A percentile compares a stretch with the other conserved stretches of the same genome.
These are phyloP conservation scores for Apocynum venetum DNA, from an alignment of 257 asterid genomes.

Conservation along the genomic window DNA sequence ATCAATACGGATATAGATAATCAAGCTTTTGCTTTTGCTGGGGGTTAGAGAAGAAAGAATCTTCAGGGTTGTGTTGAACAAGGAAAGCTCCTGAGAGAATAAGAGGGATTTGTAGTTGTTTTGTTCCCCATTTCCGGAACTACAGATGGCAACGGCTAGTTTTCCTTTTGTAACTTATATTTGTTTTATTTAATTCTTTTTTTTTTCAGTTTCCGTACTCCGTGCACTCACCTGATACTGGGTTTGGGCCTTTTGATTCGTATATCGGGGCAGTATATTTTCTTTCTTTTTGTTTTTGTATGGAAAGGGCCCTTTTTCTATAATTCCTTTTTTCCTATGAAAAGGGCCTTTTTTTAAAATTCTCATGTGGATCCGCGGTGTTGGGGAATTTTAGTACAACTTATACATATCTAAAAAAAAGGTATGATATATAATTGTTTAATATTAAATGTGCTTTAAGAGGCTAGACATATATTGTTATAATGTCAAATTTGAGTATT, in stretches of 20 bases:
- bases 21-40: not conserved
- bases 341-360: not conserved
- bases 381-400: not conserved
- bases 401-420: no score
- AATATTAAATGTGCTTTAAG: no score
- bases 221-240: conserved; percentile 20
- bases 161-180: not conserved
- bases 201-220: conserved; percentile 30
- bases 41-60: not conserved
- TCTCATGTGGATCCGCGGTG: not conserved
- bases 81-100: conserved; percentile 5
- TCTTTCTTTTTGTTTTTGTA: not conserved
- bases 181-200: conserved; percentile 11
- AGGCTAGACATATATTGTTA: no score
- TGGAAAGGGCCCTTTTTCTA: not conserved
- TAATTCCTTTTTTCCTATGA: no score
- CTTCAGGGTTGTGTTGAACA: not conserved
- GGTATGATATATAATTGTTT: no score
- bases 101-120: not conserved
- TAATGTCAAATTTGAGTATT: no score
- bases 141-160: conserved; percentile 52
- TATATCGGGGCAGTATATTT: not conserved
- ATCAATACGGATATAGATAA: not conserved
- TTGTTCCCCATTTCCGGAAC: not conserved
- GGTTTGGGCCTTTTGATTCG: not conserved